A percentile compares a stretch with the other conserved stretches of the same genome.
Evolutionary conservation across 257 asterid species (phyloP).

Genomic region (Solanum stenotomum): DNA sequence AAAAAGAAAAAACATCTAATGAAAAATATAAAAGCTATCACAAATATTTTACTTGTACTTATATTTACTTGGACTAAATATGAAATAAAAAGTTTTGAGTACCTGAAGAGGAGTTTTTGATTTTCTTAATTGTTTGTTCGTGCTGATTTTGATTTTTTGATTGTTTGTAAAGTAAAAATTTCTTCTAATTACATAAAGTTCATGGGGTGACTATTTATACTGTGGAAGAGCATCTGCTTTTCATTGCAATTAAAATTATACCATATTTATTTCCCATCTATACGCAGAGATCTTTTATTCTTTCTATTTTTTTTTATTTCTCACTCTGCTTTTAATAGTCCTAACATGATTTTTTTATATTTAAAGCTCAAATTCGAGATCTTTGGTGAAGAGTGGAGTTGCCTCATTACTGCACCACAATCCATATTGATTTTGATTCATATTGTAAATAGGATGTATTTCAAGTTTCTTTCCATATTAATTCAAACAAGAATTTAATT

Average conservation of each 20-base stretch:
- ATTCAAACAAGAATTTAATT: not conserved
- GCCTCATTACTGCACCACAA: no score
- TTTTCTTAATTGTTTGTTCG: not conserved
- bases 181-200: not conserved
- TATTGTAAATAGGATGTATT: not conserved
- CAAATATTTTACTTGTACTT: not conserved
- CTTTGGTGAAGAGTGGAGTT: no score
- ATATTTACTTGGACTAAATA: not conserved
- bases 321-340: no score
- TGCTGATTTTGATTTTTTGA: not conserved
- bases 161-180: not conserved
- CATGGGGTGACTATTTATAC: not conserved
- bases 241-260: not conserved
- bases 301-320: no score
- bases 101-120: not conserved
- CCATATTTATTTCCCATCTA: not conserved
- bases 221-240: not conserved
- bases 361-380: fast-evolving
- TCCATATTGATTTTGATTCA: not conserved
- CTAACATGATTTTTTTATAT: no score
- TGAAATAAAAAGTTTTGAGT: not conserved
- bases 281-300: not conserved
- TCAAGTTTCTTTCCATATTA: not conserved
- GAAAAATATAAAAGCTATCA: not conserved
- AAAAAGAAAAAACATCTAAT: not conserved